Percentiles rank a stretch among this genome's conserved stretches.
Evolutionary conservation across 140 eudicot genomes (phyloP).

Genomic region (Senecio squalidus): DNA sequence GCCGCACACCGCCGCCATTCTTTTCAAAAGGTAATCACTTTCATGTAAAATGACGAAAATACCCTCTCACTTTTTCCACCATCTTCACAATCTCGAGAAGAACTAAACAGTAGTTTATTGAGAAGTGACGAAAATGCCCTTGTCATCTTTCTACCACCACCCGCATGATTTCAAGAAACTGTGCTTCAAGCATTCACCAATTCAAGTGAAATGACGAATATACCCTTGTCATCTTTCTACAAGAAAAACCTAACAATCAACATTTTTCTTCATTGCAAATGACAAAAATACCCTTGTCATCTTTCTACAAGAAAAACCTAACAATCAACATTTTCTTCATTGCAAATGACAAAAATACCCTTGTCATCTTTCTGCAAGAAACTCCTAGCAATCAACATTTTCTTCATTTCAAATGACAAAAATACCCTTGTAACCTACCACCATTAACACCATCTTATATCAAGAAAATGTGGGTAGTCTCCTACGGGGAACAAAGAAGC

Average conservation of each 20-base stretch:
- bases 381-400: not conserved
- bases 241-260: not conserved
- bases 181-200: not conserved
- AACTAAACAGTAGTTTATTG: too few species aligned
- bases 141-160: too few species aligned
- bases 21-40: not conserved
- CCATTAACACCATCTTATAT: slow-evolving; percentile 2
- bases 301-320: not conserved
- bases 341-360: slow-evolving; percentile 19
- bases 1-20: not conserved
- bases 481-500: slow-evolving; percentile 14
- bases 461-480: not conserved
- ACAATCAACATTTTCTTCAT: not conserved
- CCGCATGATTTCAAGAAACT: slow-evolving; percentile 1
- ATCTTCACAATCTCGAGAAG: too few species aligned
- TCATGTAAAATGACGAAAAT: not conserved
- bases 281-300: slow-evolving; percentile 8
- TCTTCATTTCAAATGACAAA: slow-evolving; percentile 23
- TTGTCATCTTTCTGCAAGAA: not conserved
- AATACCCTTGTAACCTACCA: slow-evolving; percentile 11
- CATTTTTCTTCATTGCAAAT: not conserved
- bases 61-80: not conserved
- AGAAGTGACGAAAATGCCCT: too few species aligned
- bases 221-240: not conserved
- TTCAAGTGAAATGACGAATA: not conserved